Conservation (phyloP, 768 basidiomycete species). For the Mycena capillaripes region DNA sequence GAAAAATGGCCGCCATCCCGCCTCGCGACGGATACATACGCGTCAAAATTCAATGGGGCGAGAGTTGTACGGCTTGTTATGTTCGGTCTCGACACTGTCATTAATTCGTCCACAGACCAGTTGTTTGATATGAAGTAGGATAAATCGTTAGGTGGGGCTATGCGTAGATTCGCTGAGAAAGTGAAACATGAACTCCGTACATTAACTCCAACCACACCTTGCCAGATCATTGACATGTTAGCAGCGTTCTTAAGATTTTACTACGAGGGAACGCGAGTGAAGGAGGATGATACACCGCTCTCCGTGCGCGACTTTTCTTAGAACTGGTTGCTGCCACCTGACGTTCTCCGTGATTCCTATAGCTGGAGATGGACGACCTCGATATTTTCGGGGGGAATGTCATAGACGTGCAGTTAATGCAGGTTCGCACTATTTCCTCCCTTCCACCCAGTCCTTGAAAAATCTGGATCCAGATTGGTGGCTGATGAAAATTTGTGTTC, state of each 20-base stretch:
- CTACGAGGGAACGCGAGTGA: neutral
- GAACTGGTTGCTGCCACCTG: neutral
- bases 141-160: neutral
- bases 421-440: neutral
- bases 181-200: neutral
- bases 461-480: neutral
- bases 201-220: neutral
- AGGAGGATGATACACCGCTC: constrained; percentile 11
- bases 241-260: constrained; percentile 13
- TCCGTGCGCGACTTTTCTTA: neutral
- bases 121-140: neutral
- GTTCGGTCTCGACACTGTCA: neutral
- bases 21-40: neutral
- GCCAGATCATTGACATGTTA: neutral
- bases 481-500: neutral
- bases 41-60: neutral
- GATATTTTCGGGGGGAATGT: neutral
- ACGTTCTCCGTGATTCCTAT: neutral
- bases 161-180: neutral
- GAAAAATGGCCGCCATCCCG: neutral
- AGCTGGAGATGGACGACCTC: constrained; percentile 16
- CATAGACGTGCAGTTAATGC: constrained; percentile 10
- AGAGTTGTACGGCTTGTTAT: neutral
- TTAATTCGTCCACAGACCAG: neutral
- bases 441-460: neutral